These are phyloP conservation scores for Hypoxylon sp. DNA, from an alignment of 2,329 filamentous ascomycete species.

Conservation along the genomic window DNA sequence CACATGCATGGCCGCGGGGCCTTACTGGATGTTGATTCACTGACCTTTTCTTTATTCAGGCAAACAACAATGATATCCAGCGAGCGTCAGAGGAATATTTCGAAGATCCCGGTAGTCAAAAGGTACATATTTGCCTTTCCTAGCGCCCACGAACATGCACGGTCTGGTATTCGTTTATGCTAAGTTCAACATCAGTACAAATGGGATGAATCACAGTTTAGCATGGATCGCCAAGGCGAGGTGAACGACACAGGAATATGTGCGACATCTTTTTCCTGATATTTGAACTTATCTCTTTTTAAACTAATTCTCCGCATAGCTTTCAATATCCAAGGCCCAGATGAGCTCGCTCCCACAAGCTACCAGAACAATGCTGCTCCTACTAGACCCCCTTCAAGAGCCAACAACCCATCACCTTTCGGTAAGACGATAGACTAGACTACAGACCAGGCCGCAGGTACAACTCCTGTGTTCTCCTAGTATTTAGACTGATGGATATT, in stretches of 20 bases:
- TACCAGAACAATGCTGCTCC: slow-evolving; percentile 64
- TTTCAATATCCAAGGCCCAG: slow-evolving; percentile 70
- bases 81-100: slow-evolving; percentile 68
- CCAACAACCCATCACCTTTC: slow-evolving; percentile 70
- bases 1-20: slow-evolving; percentile 14
- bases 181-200: slow-evolving; percentile 58
- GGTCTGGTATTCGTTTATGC: slow-evolving; percentile 7
- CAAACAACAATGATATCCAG: slow-evolving; percentile 63
- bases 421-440: slow-evolving; percentile 67
- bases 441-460: slow-evolving; percentile 61
- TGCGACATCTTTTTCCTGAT: slow-evolving; percentile 51
- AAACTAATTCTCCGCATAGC: slow-evolving; percentile 54
- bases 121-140: slow-evolving; percentile 52
- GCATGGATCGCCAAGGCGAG: slow-evolving; percentile 67
- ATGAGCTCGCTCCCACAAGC: slow-evolving; percentile 61
- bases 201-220: slow-evolving; percentile 71
- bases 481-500: slow-evolving; percentile 48
- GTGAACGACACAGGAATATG: slow-evolving; percentile 62
- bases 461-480: slow-evolving; percentile 43
- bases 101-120: slow-evolving; percentile 61
- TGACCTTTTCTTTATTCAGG: slow-evolving; percentile 48
- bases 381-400: slow-evolving; percentile 74
- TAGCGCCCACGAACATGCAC: slow-evolving; percentile 1
- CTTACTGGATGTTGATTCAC: slow-evolving; percentile 12
- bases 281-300: slow-evolving; percentile 22